Base-by-base conservation (phyloP, 352 stramenopile species). In the Thalassiosira allenii region DNA sequence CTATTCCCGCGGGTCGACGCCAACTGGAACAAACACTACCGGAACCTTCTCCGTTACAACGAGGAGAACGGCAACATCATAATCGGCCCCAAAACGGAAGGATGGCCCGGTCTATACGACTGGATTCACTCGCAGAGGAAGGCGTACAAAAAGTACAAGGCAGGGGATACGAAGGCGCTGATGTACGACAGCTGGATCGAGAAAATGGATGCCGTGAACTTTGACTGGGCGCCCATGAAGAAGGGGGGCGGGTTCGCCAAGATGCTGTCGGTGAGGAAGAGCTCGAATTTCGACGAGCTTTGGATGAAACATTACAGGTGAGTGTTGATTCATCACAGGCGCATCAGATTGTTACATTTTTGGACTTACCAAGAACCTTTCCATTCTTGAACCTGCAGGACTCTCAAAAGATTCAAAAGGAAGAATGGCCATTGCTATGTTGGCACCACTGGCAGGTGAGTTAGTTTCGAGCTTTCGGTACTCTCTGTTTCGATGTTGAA, bases 51-150 rank as follows among this genome's bases (percentile, higher is more conserved):
- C 1, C 40, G 34, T 0, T 82, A 71, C 49, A 79, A 79, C 47
- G 40, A 79, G 22, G 27, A 44, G 9, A 33, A 72, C 17, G 61
- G 61, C 3, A 33, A 79, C 40, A 34, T 79, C 5, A 64, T 73
- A 23, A 44, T 79, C 43, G 58, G 57, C 3, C 70, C 70, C 2
- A 73, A 65, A 3, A 49, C 30, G 11, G 29, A 79, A 12, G 37
- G 43, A 40, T 64, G 34, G 17, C 58, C 49, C 2, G 43, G 59
- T 11, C 40, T 79, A 27, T 79, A 79, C 54, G 41, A 79, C 52
- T 79, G 70, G 70, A 47, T 79, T 34, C 70, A 79, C 37, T 23
- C 34, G 5, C 70, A 79, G 33, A 57, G 70, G 2, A 79, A 79
- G 53, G 70, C 69, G 30, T 79, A 79, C 52, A 72, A 72, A 37